Percentiles rank a stretch among this genome's conserved stretches.
Evolutionary conservation across 331 rosid genomes (phyloP).

Genomic region (Pyrus hybrid): DNA sequence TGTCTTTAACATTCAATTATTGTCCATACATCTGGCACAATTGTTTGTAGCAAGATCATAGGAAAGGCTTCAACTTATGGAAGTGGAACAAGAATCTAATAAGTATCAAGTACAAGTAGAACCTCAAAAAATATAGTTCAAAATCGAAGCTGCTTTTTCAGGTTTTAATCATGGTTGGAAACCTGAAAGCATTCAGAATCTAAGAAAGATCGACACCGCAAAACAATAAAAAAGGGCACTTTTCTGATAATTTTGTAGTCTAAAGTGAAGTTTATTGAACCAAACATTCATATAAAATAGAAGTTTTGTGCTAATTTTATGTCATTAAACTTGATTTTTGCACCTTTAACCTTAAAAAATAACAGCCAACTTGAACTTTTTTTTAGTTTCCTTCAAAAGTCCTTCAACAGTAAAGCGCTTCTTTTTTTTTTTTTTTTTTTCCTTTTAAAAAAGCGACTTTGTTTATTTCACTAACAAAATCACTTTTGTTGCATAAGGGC

Average conservation of each 20-base stretch:
- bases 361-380: background rate
- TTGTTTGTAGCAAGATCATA: too few species aligned
- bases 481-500: too few species aligned
- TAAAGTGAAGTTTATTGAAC: background rate
- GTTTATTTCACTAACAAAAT: too few species aligned
- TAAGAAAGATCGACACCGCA: background rate
- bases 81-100: too few species aligned
- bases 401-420: background rate
- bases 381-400: background rate
- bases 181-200: background rate
- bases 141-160: background rate
- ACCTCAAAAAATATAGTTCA: too few species aligned
- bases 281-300: background rate
- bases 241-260: background rate
- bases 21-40: background rate
- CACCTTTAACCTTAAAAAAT: background rate
- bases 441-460: too few species aligned
- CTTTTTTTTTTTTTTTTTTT: too few species aligned
- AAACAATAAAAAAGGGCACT: background rate
- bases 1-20: background rate
- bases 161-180: background rate
- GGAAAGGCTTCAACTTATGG: background rate
- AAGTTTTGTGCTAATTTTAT: background rate
- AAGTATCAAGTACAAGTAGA: too few species aligned
- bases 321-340: background rate